Conservation (phyloP, 768 basidiomycete genomes). For the Tephrocybe sp. region DNA sequence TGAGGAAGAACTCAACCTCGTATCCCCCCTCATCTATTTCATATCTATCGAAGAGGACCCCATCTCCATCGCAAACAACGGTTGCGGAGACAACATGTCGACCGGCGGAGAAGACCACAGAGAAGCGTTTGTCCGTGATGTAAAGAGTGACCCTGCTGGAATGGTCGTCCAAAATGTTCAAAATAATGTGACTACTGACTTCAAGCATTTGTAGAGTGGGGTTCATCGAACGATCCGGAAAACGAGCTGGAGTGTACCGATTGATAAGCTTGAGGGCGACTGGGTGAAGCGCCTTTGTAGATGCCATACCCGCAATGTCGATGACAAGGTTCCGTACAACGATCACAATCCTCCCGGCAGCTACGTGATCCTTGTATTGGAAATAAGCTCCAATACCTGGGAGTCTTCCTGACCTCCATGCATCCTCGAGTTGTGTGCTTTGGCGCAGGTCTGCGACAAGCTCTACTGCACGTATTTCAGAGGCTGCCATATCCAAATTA, state of each 20-base stretch:
- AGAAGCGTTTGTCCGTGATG: not conserved
- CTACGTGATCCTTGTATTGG: not conserved
- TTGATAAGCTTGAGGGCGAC: not conserved
- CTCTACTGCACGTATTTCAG: not conserved
- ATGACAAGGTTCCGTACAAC: not conserved
- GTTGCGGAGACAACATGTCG: not conserved
- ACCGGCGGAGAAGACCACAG: not conserved
- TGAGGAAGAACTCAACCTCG: not conserved
- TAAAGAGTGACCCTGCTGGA: not conserved
- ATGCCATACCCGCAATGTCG: not conserved
- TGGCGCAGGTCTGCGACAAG: not conserved
- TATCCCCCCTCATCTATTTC: not conserved
- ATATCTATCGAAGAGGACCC: not conserved
- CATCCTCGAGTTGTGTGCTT: not conserved
- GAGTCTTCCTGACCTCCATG: not conserved
- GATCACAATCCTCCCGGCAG: not conserved
- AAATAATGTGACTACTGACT: not conserved
- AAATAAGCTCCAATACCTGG: not conserved
- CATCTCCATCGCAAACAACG: not conserved
- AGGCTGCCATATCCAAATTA: not conserved
- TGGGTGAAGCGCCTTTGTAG: not conserved
- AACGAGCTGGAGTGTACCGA: not conserved
- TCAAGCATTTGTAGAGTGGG: not conserved
- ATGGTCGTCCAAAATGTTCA: no score
- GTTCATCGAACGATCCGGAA: not conserved